Conservation (phyloP, 495 filamentous ascomycete species). For the Aspergillus affinis region DNA sequence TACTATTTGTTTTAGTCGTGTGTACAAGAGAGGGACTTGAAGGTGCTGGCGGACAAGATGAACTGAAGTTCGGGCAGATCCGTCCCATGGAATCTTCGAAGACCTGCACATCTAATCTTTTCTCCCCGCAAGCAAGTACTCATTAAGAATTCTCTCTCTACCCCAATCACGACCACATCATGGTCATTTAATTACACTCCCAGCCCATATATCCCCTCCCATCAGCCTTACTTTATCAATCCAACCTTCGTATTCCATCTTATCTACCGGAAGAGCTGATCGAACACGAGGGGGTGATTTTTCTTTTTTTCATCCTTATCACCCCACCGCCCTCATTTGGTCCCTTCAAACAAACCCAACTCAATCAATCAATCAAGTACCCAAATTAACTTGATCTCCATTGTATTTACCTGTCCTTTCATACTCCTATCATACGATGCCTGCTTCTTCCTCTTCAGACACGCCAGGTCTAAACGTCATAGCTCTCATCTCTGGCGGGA, state of each 20-base stretch:
- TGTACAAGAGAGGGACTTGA: too few relatives aligned
- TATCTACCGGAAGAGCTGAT: neutral
- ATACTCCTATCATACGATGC: neutral
- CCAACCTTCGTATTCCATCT: neutral
- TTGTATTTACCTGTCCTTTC: neutral
- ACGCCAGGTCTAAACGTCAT: too few relatives aligned
- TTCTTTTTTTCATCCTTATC: neutral
- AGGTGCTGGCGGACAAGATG: too few relatives aligned
- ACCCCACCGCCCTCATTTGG: too few relatives aligned
- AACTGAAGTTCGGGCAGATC: neutral
- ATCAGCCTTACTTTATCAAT: neutral
- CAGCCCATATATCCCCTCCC: neutral
- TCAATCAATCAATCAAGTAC: too few relatives aligned
- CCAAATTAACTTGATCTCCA: too few relatives aligned
- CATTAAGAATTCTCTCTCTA: neutral
- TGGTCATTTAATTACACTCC: neutral
- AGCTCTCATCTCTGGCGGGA: slow-evolving; percentile 91
- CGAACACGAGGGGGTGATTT: neutral
- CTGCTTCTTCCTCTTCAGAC: too few relatives aligned
- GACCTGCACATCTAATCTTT: neutral
- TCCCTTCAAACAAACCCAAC: too few relatives aligned
- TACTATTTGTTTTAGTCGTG: too few relatives aligned
- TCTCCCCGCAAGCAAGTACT: neutral
- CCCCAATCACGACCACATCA: neutral
- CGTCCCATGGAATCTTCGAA: neutral